These are phyloP conservation scores for Plasmodium vivax DNA, from an alignment of 169 alveolate genomes.

Conservation along the genomic window DNA sequence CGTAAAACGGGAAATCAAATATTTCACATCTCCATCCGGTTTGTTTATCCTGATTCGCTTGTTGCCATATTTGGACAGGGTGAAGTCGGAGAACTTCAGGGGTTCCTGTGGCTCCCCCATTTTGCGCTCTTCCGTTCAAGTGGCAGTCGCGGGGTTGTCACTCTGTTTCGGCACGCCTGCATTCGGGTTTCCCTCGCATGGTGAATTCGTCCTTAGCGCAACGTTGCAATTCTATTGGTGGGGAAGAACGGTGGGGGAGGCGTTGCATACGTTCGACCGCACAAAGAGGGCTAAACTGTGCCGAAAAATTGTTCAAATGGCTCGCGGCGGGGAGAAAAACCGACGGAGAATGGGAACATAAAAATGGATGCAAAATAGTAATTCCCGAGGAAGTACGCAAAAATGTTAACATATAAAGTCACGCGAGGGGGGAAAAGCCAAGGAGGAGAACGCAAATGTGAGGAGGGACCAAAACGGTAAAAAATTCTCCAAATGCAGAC, in stretches of 20 bases:
- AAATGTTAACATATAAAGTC: not conserved
- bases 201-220: not conserved
- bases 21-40: slow-evolving; percentile 19
- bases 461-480: not conserved
- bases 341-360: not conserved
- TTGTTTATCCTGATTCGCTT: slow-evolving; percentile 64
- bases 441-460: not conserved
- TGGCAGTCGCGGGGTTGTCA: not conserved
- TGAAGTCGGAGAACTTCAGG: slow-evolving; percentile 53
- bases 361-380: not conserved
- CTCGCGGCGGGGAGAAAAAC: not conserved
- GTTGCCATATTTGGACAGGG: slow-evolving; percentile 55
- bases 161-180: not conserved
- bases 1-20: slow-evolving; percentile 62
- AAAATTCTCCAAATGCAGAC: not conserved
- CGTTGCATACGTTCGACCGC: not conserved
- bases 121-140: slow-evolving; percentile 9
- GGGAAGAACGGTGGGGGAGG: not conserved
- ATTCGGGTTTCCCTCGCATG: not conserved
- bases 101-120: slow-evolving; percentile 45
- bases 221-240: not conserved
- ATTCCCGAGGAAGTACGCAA: not conserved
- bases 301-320: not conserved
- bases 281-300: not conserved
- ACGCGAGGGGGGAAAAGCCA: not conserved